phyloP scores from a whole-genome alignment of 345 rosid species.

The Salix viminalis region DNA sequence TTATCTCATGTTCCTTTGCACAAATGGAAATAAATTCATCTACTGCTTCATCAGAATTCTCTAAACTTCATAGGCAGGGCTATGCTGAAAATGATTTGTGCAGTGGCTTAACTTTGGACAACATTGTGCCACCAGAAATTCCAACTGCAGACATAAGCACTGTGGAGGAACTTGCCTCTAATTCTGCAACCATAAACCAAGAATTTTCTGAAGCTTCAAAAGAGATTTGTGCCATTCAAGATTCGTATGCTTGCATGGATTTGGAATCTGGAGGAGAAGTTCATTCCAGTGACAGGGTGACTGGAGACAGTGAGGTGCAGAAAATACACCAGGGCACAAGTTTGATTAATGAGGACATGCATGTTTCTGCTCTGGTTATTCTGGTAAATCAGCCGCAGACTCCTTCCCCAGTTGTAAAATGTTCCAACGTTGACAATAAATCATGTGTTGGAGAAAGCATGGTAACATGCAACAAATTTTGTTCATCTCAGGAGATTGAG shows the following conservation, averaged over 20 bases:
- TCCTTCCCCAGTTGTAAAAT: conserved; percentile 10
- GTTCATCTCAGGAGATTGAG: conserved; percentile 24
- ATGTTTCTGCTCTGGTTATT: conserved; percentile 12
- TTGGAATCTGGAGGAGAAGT: neutral
- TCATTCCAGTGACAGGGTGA: conserved; percentile 16
- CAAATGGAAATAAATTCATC: conserved; percentile 26
- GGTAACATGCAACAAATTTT: conserved; percentile 15
- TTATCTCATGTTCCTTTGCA: conserved; percentile 19
- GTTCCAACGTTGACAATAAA: conserved; percentile 33
- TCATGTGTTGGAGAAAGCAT: conserved; percentile 19
- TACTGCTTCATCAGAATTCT: conserved; percentile 9
- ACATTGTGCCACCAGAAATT: conserved; percentile 1
- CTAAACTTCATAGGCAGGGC: conserved; percentile 9
- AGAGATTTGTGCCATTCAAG: conserved; percentile 18
- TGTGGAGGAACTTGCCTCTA: conserved; percentile 11
- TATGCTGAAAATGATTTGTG: conserved; percentile 24
- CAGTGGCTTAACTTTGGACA: conserved; percentile 11
- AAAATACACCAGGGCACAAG: conserved; percentile 17
- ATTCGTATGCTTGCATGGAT: neutral
- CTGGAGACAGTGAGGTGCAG: conserved; percentile 22
- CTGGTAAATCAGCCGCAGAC: conserved; percentile 10
- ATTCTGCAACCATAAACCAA: conserved; percentile 7
- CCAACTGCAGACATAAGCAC: neutral
- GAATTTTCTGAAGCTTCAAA: conserved; percentile 26
- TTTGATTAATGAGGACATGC: conserved; percentile 23